Base-by-base conservation (phyloP, 306 rosid genomes). In the Prunus persica region DNA sequence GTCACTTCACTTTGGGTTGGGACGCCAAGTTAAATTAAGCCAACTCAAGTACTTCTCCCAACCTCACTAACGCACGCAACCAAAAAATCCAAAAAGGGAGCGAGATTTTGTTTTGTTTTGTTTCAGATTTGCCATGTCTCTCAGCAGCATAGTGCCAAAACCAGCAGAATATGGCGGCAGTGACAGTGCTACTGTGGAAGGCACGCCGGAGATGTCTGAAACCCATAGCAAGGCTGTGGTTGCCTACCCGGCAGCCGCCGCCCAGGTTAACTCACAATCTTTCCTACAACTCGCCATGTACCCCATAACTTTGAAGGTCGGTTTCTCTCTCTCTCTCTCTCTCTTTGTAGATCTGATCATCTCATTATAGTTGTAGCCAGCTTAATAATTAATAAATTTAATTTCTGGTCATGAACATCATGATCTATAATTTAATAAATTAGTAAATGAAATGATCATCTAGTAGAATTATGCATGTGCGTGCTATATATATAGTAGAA, bases 261-360 rank as follows among this genome's bases (percentile, higher is more conserved):
- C 69, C 9, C 80, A 28, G 69, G 64, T 84, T 79, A 82, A 84
- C 71, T 81, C 90, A 32, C 93, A 83, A 28, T 80, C 87, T 68
- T 65, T 87, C 63, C 86, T 86, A 64, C 93, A 86, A 78, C 89
- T 82, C 82, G 57, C 86, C 75, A 78, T 89, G 86, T 79, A 74
- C 77, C 96, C 99, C 18, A 89, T 95, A 51, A 86, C 91, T 82
- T 78, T 95, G 30, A 95, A 95, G 99, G 99, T 90, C 16, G 7
- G 4, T 43, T 25, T 19, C 20, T 18, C 15, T 50, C 54, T 12
- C 16, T 47, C 63, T 8, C 25, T 27, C 46, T 38, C 55, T 82
- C 72, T 73, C 50, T 66, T 10, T n/a, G 41, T 51, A 32, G 54
- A 57, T 63, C 69, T 27, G 54, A 49, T 14, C 54, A 49, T 34